These are phyloP conservation scores for Capronia coronata DNA, from an alignment of 2,329 filamentous ascomycete genomes.

Conservation along the genomic window DNA sequence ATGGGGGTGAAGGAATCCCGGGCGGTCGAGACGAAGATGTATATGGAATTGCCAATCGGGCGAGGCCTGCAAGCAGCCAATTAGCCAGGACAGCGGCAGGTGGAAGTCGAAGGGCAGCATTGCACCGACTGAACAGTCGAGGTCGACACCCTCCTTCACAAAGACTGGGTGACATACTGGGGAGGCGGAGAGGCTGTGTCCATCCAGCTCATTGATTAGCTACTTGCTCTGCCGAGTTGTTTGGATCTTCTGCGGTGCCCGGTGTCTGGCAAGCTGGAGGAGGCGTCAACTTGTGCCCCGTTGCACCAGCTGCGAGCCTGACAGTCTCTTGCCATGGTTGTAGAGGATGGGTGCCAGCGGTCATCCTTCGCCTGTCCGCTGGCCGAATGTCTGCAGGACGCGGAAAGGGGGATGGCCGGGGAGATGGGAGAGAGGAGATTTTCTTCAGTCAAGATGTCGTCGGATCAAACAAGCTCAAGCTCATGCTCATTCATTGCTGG, in stretches of 20 bases:
- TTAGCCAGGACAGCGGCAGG: slow-evolving; percentile 1
- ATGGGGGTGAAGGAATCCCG: slow-evolving; percentile 5
- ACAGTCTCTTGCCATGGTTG: neutral
- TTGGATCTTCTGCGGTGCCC: neutral
- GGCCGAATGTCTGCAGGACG: neutral
- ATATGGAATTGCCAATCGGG: slow-evolving; percentile 24
- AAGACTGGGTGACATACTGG: neutral
- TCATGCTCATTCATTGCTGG: neutral
- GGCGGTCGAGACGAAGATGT: slow-evolving; percentile 16
- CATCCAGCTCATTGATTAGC: slow-evolving; percentile 3
- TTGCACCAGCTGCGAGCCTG: slow-evolving; percentile 7
- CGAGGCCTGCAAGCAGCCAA: slow-evolving; percentile 14
- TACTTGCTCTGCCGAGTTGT: neutral
- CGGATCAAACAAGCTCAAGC: neutral
- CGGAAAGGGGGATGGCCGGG: neutral
- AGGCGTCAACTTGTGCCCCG: slow-evolving; percentile 7
- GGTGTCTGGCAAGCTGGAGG: slow-evolving; percentile 6
- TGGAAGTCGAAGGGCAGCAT: slow-evolving; percentile 3
- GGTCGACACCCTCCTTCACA: slow-evolving; percentile 1
- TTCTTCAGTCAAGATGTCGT: neutral
- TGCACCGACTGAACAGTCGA: slow-evolving; percentile 1
- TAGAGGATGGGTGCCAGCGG: neutral
- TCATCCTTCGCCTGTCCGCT: neutral
- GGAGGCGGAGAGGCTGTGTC: slow-evolving; percentile 3
- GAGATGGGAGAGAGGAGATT: neutral